Conservation (phyloP, 1,139 yeast species). For the Candida dubliniensis region DNA sequence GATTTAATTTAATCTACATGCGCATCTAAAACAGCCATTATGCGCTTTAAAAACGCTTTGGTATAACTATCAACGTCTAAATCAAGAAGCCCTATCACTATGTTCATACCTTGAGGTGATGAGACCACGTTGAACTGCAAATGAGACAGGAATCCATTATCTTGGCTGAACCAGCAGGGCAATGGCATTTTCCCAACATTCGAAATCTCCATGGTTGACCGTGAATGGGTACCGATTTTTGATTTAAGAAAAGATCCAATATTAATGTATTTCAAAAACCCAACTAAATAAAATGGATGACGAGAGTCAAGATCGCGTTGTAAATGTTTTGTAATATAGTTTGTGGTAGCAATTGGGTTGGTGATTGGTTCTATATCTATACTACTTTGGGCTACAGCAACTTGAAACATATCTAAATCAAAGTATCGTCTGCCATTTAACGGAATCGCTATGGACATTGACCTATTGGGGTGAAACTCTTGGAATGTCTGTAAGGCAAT, state of each 20-base stretch:
- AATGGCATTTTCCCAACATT: slow-evolving; percentile 26
- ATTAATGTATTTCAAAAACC: slow-evolving; percentile 20
- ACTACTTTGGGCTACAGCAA: slow-evolving; percentile 18
- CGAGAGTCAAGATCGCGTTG: slow-evolving; percentile 14
- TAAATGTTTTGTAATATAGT: slow-evolving; percentile 12
- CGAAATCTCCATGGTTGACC: slow-evolving; percentile 25
- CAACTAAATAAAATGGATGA: slow-evolving; percentile 19
- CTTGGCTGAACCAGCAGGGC: slow-evolving; percentile 26
- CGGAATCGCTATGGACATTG: slow-evolving; percentile 17
- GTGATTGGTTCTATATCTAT: slow-evolving; percentile 17
- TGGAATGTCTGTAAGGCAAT: slow-evolving; percentile 22
- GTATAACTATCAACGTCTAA: slow-evolving; percentile 1
- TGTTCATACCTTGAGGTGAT: slow-evolving; percentile 22
- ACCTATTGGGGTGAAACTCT: slow-evolving; percentile 11
- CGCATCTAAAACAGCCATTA: slow-evolving; percentile 12
- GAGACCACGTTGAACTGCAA: slow-evolving; percentile 24
- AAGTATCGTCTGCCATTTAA: slow-evolving; percentile 29
- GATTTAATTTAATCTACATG: neutral
- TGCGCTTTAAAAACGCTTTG: slow-evolving; percentile 12
- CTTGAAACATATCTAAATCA: slow-evolving; percentile 19
- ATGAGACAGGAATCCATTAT: slow-evolving; percentile 21
- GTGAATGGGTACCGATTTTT: slow-evolving; percentile 13
- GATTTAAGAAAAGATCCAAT: slow-evolving; percentile 14
- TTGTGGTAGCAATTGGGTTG: slow-evolving; percentile 10
- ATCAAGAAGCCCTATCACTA: slow-evolving; percentile 21